Evolutionary conservation across 768 basidiomycete genomes (phyloP), one percentile per base, ranked within the genome.

Genomic region (Coprinopsis strossmayeri): DNA sequence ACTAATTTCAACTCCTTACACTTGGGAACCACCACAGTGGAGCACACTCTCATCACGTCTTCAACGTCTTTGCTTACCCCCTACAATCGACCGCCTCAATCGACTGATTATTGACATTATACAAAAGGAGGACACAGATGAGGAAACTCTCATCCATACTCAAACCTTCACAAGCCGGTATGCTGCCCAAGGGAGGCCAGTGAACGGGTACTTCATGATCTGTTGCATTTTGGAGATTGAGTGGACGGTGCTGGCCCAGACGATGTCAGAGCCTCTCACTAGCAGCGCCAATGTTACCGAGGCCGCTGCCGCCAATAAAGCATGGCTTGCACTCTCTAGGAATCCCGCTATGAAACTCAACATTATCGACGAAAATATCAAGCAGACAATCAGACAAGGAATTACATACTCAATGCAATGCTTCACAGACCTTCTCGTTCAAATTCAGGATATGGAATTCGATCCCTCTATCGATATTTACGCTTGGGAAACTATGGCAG

Each of bases 401-500:
- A 66, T 82, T 25, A 69, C 70, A 37, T 77, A 80, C 58, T 79
- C 88, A 2, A 72, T 88, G 68, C 78, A 87, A 50, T 86, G 84
- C 51, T 90, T 91, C 60, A 78, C 76, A 7, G 87, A 91, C 53
- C 73, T 93, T 30, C 71, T 88, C 28, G 67, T 74, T 3, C 90
- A 91, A 61, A 84, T 92, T 44, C 80, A 89, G 59, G 87, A 85
- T 52, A 82, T 92, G 80, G 88, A 91, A 12, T 69, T 71, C 2
- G 85, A 89, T 51, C 90, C 87, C 11, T 76, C 84, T 0, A 57
- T 84, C 27, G 91, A 93, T 61, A 88, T 86, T n/a, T 93, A 91
- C 64, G 82, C 87, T 45, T 92, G 85, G 84, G 91, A 93, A 60
- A 92, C 91, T 0, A 84, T 93, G 82, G 88, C 91, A 9, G 91